Evolutionary conservation across 2,329 filamentous ascomycete genomes (phyloP), one percentile per base, ranked within the genome.

Genomic region (Teratosphaeriaceae sp.): DNA sequence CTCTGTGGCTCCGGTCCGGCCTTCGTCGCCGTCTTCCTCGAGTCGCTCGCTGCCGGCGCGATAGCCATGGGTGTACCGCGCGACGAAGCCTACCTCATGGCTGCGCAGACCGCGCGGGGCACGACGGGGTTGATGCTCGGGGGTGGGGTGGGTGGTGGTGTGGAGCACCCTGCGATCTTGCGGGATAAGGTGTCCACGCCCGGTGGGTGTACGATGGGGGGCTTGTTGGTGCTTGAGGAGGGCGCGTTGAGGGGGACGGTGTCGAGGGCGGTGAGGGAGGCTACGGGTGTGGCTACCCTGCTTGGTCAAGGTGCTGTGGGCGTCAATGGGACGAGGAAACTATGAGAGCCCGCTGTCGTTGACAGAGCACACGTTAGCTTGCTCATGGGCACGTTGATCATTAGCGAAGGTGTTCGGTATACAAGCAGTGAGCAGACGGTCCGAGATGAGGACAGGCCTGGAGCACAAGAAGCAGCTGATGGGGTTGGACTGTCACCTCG

Each of bases 41-140:
- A 90, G 65, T 83, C 82, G 5, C 75, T 84, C 35, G 79, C 85
- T 12, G 85, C 89, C 54, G 85, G 84, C 5, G 85, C 80, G 3
- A 83, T 90, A 1, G 84, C 85, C 12, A 86, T 88, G 80, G 85
- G 85, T 0, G 59, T 90, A 23, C 83, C 84, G 3, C 72, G 84
- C 37, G 76, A 74, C 2, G 84, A 88, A 59, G 85, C 85, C 1
- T 79, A 81, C 60, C 69, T 78, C 47, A 88, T 90, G 84, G 84
- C 84, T 20, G 82, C 84, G 1, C 85, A 90, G 69, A 80, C 80
- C 11, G 87, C 88, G 82, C 74, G 78, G 51, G 85, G 85, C 18
- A 79, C 82, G 0, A 82, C 84, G 0, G 79, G 76, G 0, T 58
- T 89, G 54, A 78, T 89, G 9, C 70, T 85, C 42, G 36, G 37